These are phyloP conservation scores for Adiantum capillusveneris DNA, from an alignment of 75 land plant genomes.

Conservation along the genomic window DNA sequence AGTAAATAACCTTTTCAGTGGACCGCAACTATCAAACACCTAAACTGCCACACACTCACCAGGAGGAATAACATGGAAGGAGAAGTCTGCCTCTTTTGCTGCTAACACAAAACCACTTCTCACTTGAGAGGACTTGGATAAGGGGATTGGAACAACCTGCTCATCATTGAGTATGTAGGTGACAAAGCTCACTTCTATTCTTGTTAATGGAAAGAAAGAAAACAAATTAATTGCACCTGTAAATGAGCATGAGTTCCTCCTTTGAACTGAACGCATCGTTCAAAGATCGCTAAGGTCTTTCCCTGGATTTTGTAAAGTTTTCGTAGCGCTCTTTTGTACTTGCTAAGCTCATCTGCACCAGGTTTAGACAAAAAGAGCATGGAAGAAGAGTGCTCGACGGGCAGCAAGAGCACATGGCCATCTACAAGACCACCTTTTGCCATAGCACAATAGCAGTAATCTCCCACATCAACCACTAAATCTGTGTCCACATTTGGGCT, in stretches of 20 bases:
- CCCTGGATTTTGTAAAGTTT: conserved; percentile 47
- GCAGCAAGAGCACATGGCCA: conserved; percentile 70
- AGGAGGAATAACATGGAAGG: conserved; percentile 29
- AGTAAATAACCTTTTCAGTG: too few relatives aligned
- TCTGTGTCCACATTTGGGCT: conserved; percentile 77
- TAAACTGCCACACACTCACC: neutral
- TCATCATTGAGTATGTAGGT: neutral
- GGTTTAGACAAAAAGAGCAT: conserved; percentile 44
- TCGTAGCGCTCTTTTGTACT: conserved; percentile 45
- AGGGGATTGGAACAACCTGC: conserved; percentile 87
- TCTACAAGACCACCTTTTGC: conserved; percentile 89
- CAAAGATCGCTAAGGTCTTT: conserved; percentile 61
- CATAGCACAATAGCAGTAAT: conserved; percentile 77
- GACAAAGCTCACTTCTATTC: neutral
- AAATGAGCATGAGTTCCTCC: conserved; percentile 76
- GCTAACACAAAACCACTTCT: conserved; percentile 50
- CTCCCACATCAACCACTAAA: conserved; percentile 71
- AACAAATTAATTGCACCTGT: conserved; percentile 49
- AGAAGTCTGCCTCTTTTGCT: conserved; percentile 71
- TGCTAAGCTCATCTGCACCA: conserved; percentile 49
- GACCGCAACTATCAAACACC: too few relatives aligned
- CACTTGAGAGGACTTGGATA: conserved; percentile 46
- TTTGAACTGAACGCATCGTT: conserved; percentile 48
- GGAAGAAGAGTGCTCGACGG: conserved; percentile 77
- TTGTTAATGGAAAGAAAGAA: neutral